A percentile compares a stretch with the other conserved stretches of the same genome.
Evolutionary conservation across 345 rosid genomes (phyloP).

Genomic region (Eucalyptus viminalis): DNA sequence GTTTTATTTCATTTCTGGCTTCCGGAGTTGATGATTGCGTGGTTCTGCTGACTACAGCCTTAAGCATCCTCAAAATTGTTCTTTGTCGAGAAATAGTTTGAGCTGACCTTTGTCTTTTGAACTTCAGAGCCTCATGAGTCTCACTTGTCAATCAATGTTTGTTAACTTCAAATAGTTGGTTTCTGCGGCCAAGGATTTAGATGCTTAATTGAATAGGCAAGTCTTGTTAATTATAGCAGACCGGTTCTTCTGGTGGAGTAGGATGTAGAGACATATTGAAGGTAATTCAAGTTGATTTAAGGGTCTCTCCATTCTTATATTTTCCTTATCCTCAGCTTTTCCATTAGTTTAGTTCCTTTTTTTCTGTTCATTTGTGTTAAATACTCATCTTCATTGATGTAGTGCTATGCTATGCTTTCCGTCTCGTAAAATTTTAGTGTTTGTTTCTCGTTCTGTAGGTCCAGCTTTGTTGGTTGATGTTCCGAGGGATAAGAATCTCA

Average conservation of each 20-base stretch:
- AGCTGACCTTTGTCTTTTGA: background rate
- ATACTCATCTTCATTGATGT: background rate
- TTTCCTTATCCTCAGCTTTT: background rate
- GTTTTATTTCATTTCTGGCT: background rate
- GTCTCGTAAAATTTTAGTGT: background rate
- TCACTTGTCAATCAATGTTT: background rate
- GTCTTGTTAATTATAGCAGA: background rate
- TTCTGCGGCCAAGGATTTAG: background rate
- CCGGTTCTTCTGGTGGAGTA: background rate
- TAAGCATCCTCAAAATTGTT: background rate
- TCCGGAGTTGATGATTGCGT: background rate
- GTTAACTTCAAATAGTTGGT: background rate
- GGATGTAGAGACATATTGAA: background rate
- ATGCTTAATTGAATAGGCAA: background rate
- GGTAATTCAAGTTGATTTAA: background rate
- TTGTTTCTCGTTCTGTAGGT: conserved; percentile 5
- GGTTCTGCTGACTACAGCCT: background rate
- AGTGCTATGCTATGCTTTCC: background rate
- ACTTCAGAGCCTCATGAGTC: background rate
- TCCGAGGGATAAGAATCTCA: conserved; percentile 48
- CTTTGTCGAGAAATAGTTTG: background rate
- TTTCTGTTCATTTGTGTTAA: background rate
- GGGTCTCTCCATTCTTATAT: background rate
- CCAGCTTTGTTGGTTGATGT: conserved; percentile 52
- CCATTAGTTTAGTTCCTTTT: background rate